These are phyloP conservation scores for Colletotrichum plurivorum DNA, from an alignment of 2,329 filamentous ascomycete genomes.

Conservation along the genomic window DNA sequence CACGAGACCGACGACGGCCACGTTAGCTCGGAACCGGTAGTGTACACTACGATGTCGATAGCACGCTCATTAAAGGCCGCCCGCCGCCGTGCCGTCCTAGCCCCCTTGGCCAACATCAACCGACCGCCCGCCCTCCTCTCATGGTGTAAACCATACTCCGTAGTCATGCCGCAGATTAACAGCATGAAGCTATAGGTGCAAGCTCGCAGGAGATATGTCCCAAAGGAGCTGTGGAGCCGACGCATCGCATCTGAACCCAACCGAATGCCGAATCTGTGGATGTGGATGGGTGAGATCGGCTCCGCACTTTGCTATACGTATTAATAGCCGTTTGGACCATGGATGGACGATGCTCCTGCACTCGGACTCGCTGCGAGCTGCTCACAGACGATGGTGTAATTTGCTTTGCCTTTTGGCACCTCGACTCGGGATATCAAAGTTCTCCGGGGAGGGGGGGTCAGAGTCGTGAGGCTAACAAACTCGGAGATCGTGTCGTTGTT, in stretches of 20 bases:
- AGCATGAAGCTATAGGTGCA: slow-evolving; percentile 23
- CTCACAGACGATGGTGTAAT: slow-evolving; percentile 1
- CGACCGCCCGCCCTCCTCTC: neutral
- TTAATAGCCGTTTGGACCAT: slow-evolving; percentile 30
- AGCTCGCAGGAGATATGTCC: slow-evolving; percentile 22
- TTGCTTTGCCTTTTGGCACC: neutral
- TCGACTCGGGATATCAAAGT: slow-evolving; percentile 9
- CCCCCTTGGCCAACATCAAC: slow-evolving; percentile 10
- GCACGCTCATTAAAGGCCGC: slow-evolving; percentile 18
- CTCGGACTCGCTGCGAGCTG: neutral
- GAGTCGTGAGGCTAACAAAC: too few relatives aligned
- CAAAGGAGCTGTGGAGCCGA: slow-evolving; percentile 38
- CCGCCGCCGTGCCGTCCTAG: slow-evolving; percentile 12
- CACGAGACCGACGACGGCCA: slow-evolving; percentile 14
- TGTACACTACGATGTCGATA: neutral
- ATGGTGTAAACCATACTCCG: neutral
- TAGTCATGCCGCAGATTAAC: slow-evolving; percentile 14
- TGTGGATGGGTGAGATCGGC: slow-evolving; percentile 26
- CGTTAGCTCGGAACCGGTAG: neutral
- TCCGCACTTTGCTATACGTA: slow-evolving; percentile 27
- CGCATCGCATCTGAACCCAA: slow-evolving; percentile 32
- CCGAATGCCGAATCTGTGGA: slow-evolving; percentile 39
- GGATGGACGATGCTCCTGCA: slow-evolving; percentile 25
- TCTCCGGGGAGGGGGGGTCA: neutral
- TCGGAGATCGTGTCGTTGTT: neutral